Evolutionary conservation across 257 asterid genomes (phyloP).

Genomic region (Nicotiana knightiana): DNA sequence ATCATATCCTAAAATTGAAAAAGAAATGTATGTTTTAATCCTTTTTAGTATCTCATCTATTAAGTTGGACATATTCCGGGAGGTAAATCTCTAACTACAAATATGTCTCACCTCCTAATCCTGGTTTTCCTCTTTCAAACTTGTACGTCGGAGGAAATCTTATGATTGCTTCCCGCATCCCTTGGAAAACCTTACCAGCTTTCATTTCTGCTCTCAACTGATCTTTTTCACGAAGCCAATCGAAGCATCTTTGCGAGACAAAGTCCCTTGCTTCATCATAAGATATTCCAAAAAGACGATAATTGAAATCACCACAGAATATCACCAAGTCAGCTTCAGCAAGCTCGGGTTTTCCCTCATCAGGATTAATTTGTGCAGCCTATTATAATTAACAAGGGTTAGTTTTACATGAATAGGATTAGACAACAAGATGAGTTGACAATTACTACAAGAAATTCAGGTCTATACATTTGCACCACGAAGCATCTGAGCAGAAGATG

Average conservation of each 20-base stretch:
- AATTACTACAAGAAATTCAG: background rate
- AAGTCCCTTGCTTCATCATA: conserved; percentile 97
- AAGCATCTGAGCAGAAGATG: conserved; percentile 81
- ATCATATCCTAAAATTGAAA: conserved; percentile 62
- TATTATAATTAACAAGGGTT: conserved; percentile 8
- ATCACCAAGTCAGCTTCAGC: conserved; percentile 90
- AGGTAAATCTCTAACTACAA: background rate
- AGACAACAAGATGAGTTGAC: background rate
- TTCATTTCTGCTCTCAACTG: conserved; percentile 92
- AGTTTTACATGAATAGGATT: background rate
- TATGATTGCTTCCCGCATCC: conserved; percentile 93
- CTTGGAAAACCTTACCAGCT: conserved; percentile 90
- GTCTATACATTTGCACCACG: conserved; percentile 59
- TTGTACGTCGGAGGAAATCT: conserved; percentile 97
- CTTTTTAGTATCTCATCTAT: background rate
- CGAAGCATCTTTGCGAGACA: conserved; percentile 94
- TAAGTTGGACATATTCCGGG: background rate
- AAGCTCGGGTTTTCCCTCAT: conserved; percentile 82
- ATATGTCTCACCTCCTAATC: conserved; percentile 71
- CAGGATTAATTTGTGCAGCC: conserved; percentile 47
- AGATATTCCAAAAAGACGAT: conserved; percentile 92
- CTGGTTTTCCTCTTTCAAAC: conserved; percentile 88
- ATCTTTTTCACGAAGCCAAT: conserved; percentile 97
- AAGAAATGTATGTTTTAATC: background rate
- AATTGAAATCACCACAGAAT: conserved; percentile 88